Conservation (phyloP, 306 rosid genomes). For the Myrica gale region DNA sequence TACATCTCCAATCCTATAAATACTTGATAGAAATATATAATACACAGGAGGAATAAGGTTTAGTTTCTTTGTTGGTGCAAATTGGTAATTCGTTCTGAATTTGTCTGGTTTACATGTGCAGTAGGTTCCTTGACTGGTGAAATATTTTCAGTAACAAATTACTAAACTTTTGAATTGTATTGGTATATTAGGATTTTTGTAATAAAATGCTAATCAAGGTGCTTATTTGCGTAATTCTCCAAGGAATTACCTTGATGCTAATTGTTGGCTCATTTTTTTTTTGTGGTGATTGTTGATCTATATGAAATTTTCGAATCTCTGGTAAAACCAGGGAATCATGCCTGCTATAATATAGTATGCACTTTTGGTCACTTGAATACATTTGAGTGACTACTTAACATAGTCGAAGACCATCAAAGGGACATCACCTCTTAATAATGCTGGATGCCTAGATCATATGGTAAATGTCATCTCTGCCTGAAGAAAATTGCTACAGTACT, state of each 20-base stretch:
- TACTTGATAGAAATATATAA: no score
- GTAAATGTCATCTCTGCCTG: no score
- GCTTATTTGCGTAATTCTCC: neutral
- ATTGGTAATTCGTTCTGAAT: no score
- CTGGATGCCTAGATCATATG: neutral
- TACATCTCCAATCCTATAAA: no score
- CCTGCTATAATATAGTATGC: constrained; percentile 27
- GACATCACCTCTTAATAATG: neutral
- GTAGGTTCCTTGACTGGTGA: no score
- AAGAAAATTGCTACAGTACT: no score
- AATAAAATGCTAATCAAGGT: neutral
- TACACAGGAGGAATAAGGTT: no score
- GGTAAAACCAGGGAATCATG: constrained; percentile 16
- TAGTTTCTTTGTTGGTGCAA: no score
- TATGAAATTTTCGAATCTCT: constrained; percentile 6
- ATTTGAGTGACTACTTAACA: constrained; percentile 1
- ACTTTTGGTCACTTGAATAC: constrained; percentile 17
- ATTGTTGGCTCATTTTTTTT: constrained; percentile 16
- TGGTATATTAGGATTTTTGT: no score
- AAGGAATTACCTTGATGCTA: constrained; percentile 2
- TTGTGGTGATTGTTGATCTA: constrained; percentile 19
- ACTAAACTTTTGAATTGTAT: no score
- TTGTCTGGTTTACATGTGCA: no score
- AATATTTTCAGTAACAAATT: no score
- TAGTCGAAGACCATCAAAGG: constrained; percentile 23